Evolutionary conservation across 306 rosid genomes (phyloP).

Genomic region (Quercus glauca): DNA sequence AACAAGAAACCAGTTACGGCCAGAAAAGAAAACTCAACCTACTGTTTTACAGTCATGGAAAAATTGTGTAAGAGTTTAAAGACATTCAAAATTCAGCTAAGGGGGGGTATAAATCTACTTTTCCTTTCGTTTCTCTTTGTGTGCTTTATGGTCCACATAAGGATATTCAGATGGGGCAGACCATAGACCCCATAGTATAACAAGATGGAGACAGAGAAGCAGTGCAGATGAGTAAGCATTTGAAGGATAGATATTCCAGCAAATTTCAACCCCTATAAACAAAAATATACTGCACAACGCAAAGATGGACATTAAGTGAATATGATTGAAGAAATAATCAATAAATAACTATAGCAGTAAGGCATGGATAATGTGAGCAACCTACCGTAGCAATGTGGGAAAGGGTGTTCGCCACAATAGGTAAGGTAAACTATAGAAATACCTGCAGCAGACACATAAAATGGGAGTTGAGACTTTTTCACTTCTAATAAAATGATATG

Average conservation of each 20-base stretch:
- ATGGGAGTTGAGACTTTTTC: conserved; percentile 11
- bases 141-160: conserved; percentile 37
- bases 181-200: conserved; percentile 81
- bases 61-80: not conserved
- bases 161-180: conserved; percentile 66
- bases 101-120: not conserved
- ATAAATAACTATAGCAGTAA: not conserved
- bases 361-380: not conserved
- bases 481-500: conserved; percentile 5
- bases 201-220: conserved; percentile 65
- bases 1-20: not conserved
- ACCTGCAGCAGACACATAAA: conserved; percentile 56
- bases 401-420: conserved; percentile 73
- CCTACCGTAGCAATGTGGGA: conserved; percentile 65
- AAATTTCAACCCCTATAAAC: conserved; percentile 76
- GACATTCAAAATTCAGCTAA: not conserved
- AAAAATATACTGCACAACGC: conserved; percentile 50
- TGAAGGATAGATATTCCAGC: conserved; percentile 95
- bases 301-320: conserved; percentile 15
- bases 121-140: conserved; percentile 40
- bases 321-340: not conserved
- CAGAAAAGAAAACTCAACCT: too few relatives aligned
- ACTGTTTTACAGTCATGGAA: not conserved
- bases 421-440: conserved; percentile 83
- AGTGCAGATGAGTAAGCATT: conserved; percentile 52